A percentile compares a stretch with the other conserved stretches of the same genome.
phyloP scores from a whole-genome alignment of 2,329 filamentous ascomycete genomes.

The Catunica adiposa region DNA sequence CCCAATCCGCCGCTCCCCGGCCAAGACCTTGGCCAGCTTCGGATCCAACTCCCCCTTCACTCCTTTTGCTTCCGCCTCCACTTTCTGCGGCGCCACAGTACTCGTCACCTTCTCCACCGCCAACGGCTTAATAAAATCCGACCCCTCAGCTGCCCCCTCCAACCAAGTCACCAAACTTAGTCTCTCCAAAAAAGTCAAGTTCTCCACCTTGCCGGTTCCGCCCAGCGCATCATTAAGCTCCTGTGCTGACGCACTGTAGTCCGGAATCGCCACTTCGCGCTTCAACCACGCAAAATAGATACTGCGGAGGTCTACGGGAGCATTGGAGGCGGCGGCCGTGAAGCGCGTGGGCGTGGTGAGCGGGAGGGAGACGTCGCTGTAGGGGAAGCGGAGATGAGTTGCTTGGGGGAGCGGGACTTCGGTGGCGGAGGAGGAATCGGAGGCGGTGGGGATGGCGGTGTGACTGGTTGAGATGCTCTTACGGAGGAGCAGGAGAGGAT shows the following conservation, averaged over 20 bases:
- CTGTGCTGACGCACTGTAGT: conserved; percentile 75
- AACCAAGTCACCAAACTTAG: conserved; percentile 88
- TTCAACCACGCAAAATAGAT: conserved; percentile 96
- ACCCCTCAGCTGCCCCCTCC: conserved; percentile 75
- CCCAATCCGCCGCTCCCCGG: conserved; percentile 77
- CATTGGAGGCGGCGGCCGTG: conserved; percentile 23
- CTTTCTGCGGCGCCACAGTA: conserved; percentile 19
- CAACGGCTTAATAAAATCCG: conserved; percentile 79
- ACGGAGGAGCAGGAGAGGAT: conserved; percentile 71
- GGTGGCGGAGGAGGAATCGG: conserved; percentile 43
- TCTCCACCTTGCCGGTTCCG: conserved; percentile 54
- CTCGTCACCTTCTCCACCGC: conserved; percentile 38
- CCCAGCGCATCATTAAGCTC: conserved; percentile 64
- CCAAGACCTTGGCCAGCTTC: conserved; percentile 72
- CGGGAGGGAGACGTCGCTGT: conserved; percentile 43
- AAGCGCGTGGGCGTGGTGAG: conserved; percentile 71
- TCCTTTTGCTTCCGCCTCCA: conserved; percentile 26
- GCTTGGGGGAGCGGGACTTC: conserved; percentile 55
- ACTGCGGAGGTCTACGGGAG: conserved; percentile 62
- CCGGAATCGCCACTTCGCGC: conserved; percentile 73
- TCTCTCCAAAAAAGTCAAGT: conserved; percentile 79
- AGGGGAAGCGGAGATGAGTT: conserved; percentile 60
- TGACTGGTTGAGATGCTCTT: conserved; percentile 59
- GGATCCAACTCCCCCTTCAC: conserved; percentile 60
- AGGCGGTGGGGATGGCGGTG: conserved; percentile 57